These are phyloP conservation scores for Penicillium occitanis DNA, from an alignment of 2,329 filamentous ascomycete genomes.

Conservation along the genomic window DNA sequence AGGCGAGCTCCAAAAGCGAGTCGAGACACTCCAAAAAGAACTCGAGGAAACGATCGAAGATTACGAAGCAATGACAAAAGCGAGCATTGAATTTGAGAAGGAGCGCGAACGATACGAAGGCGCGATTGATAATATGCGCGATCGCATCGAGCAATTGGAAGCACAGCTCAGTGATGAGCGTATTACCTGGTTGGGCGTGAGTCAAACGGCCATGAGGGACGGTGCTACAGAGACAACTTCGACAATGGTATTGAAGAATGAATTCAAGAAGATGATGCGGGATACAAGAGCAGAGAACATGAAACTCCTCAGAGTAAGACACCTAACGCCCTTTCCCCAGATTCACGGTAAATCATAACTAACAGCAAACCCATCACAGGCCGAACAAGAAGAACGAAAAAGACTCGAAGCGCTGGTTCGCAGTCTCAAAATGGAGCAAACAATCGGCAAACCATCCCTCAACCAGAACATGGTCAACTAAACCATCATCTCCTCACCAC, in stretches of 20 bases:
- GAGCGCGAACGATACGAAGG: conserved; percentile 65
- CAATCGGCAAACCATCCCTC: conserved; percentile 35
- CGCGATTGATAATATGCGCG: conserved; percentile 62
- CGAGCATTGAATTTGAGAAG: conserved; percentile 69
- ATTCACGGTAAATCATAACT: conserved; percentile 1
- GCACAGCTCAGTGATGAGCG: conserved; percentile 65
- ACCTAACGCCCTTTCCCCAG: too few relatives aligned
- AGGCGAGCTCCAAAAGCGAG: conserved; percentile 47
- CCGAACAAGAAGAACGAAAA: conserved; percentile 69
- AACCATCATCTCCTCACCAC: conserved; percentile 18
- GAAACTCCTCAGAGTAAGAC: conserved; percentile 62
- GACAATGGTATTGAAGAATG: conserved; percentile 67
- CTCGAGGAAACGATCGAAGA: conserved; percentile 67
- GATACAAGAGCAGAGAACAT: conserved; percentile 67
- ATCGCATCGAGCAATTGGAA: conserved; percentile 64
- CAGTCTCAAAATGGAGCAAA: conserved; percentile 45
- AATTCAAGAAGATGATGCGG: conserved; percentile 80
- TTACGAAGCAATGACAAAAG: conserved; percentile 68
- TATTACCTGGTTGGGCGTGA: conserved; percentile 64
- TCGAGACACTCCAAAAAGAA: conserved; percentile 62
- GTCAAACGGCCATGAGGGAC: conserved; percentile 47
- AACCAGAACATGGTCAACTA: conserved; percentile 37
- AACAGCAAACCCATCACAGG: conserved; percentile 49
- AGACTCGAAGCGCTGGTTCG: conserved; percentile 65
- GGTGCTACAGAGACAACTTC: conserved; percentile 59